Evolutionary conservation across 805 yeast genomes (phyloP), one percentile per base, ranked within the genome.

Genomic region (Candida boleticola): DNA sequence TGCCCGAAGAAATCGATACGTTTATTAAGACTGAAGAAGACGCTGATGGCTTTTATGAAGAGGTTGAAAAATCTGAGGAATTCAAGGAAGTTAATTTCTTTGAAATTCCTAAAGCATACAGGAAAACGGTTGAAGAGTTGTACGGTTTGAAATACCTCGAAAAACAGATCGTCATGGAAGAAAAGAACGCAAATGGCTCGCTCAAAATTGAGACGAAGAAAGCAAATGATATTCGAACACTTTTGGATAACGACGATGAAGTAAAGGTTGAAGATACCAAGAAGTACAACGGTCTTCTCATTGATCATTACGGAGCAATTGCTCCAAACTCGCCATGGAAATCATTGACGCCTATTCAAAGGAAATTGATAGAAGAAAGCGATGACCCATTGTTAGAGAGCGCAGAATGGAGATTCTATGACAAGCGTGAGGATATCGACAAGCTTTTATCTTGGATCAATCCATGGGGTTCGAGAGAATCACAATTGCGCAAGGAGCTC

Each of bases 401-500:
- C 1, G 46, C 61, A 4, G 77, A 78, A 29, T 89, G 97, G 97
- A 76, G 83, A 41, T 86, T 61, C 51, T 77, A 80, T 49, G 95
- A 89, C 49, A 64, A 57, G 1, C 68, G 74, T 0, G 76, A 73
- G n/a, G 83, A 84, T 30, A 60, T 89, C 25, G 77, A 76, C 1
- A 57, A 57, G 11, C 55, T 90, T 20, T 44, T 82, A 6, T 57
- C 63, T n/a, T 84, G 92, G 88, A 66, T 89, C 38, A 82, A 84
- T 50, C 80, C 78, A 3, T 79, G 83, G 75, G 97, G 97, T 2
- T 68, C 66, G 39, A 66, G 95, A 36, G 97, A 89, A 55, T 72
- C 80, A 14, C 71, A 66, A 29, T 69, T 90, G 36, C 65, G 78
- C 30, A 83, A 82, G 50, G 95, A 85, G 51, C 57, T 87, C 33